Percentiles rank a stretch among this genome's conserved stretches.
Evolutionary conservation across 306 rosid genomes (phyloP).

Genomic region (Pyrus bretschneideri): DNA sequence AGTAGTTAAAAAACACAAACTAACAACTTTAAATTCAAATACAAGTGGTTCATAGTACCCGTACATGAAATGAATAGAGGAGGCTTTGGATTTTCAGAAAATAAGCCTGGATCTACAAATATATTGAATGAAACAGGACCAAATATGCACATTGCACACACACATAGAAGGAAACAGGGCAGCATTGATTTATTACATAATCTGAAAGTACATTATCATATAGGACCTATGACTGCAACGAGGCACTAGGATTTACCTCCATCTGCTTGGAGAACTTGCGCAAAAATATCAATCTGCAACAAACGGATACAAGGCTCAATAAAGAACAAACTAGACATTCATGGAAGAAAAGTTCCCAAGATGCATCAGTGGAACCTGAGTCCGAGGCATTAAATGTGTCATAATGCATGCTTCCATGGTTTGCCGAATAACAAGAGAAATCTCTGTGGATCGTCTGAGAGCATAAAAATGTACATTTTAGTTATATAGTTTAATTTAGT

Average conservation of each 20-base stretch:
- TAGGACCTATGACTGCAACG: neutral
- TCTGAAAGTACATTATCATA: neutral
- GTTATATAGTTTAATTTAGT: neutral
- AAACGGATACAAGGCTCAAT: conserved; percentile 11
- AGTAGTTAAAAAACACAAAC: neutral
- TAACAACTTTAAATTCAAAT: neutral
- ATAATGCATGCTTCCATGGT: conserved; percentile 83
- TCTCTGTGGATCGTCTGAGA: conserved; percentile 85
- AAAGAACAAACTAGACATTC: conserved; percentile 1
- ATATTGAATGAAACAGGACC: neutral
- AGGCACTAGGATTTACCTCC: conserved; percentile 49
- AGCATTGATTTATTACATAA: neutral
- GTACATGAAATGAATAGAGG: neutral
- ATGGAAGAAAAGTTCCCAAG: conserved; percentile 18
- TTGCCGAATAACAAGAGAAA: conserved; percentile 83
- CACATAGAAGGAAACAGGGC: neutral
- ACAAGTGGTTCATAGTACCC: neutral
- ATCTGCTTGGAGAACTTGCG: conserved; percentile 95
- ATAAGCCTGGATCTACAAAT: neutral
- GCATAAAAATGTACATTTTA: conserved; percentile 17
- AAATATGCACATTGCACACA: neutral
- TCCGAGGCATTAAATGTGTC: conserved; percentile 83
- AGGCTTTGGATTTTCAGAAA: neutral
- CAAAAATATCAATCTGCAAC: conserved; percentile 81
- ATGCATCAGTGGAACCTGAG: conserved; percentile 55